Evolutionary conservation across 768 basidiomycete genomes (phyloP).

Genomic region (Lentinula boryana): DNA sequence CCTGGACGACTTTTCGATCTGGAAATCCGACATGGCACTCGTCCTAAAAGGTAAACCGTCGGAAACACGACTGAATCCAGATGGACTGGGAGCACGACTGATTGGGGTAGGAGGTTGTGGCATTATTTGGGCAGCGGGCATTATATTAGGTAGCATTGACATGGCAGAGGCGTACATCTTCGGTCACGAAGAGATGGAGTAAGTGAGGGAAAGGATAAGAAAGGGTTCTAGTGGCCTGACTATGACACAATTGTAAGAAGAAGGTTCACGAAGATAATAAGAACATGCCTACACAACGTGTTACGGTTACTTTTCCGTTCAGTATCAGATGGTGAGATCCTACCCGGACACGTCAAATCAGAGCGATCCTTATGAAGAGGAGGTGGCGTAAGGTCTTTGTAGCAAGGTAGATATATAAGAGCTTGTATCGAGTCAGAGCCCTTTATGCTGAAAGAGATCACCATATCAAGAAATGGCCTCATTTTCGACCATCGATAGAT

Average conservation of each 20-base stretch:
- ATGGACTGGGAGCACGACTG: slow-evolving; percentile 19
- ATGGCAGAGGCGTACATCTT: slow-evolving; percentile 3
- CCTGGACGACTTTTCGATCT: slow-evolving; percentile 50
- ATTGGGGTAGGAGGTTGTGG: not conserved
- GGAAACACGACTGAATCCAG: slow-evolving; percentile 14
- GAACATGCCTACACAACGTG: slow-evolving; percentile 4
- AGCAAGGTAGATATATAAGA: not conserved
- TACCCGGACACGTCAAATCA: not conserved
- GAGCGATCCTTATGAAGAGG: not conserved
- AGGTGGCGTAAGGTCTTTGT: not conserved
- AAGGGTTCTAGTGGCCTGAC: not conserved
- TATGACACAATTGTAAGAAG: not conserved
- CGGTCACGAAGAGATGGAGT: not conserved
- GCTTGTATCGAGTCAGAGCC: not conserved
- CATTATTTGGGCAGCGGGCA: not conserved
- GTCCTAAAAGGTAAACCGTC: slow-evolving; percentile 28
- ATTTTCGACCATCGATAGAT: not conserved
- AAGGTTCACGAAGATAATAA: not conserved
- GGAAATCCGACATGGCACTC: slow-evolving; percentile 48
- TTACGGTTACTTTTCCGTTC: not conserved
- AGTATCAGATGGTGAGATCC: not conserved
- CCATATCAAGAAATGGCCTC: not conserved
- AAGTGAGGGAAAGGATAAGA: not conserved
- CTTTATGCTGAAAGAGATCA: not conserved
- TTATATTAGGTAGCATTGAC: not conserved